Evolutionary conservation across 768 basidiomycete species (phyloP).

Genomic region (Russula foetens): DNA sequence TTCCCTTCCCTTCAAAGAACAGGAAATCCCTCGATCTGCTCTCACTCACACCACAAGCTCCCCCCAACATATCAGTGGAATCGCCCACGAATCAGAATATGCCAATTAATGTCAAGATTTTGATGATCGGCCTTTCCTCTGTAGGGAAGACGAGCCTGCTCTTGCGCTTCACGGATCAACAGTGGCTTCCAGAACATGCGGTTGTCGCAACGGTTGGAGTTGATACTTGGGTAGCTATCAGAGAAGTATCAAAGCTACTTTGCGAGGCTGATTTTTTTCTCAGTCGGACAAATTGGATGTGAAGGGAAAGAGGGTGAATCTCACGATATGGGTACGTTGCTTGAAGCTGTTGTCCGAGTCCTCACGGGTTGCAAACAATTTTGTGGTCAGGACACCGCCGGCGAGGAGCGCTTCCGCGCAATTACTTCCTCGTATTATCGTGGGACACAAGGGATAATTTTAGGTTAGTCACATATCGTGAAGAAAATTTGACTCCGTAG

Average conservation of each 20-base stretch:
- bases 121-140: slow-evolving; percentile 79
- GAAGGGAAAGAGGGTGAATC: slow-evolving; percentile 76
- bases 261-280: slow-evolving; percentile 41
- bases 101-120: slow-evolving; percentile 69
- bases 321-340: slow-evolving; percentile 87
- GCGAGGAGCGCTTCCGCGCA: slow-evolving; percentile 93
- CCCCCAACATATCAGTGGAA: background rate
- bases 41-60: background rate
- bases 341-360: background rate
- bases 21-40: background rate
- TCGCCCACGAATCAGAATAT: slow-evolving; percentile 13
- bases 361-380: background rate
- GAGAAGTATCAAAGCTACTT: slow-evolving; percentile 57
- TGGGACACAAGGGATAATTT: slow-evolving; percentile 73
- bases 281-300: slow-evolving; percentile 85
- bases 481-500: too few species aligned
- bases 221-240: slow-evolving; percentile 55
- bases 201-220: slow-evolving; percentile 81
- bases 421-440: slow-evolving; percentile 95
- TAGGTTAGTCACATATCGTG: slow-evolving; percentile 37
- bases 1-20: background rate
- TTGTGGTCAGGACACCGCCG: slow-evolving; percentile 71
- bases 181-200: slow-evolving; percentile 91
- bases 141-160: slow-evolving; percentile 91
- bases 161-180: slow-evolving; percentile 90